phyloP scores from a whole-genome alignment of 164 flowering plant species.

The Vitis rupestris region DNA sequence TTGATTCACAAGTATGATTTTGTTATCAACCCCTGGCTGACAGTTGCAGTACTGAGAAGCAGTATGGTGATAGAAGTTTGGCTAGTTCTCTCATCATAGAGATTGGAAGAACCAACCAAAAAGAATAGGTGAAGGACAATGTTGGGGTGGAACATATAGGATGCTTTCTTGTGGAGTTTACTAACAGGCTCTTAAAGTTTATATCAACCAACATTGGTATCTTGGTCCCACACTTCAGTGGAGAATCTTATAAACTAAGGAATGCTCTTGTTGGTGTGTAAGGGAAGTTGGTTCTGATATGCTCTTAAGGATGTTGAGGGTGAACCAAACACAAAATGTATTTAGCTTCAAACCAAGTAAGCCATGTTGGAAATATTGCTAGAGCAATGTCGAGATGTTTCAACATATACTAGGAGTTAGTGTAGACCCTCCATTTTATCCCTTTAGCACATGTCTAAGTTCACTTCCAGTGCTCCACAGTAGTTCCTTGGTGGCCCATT shows the following conservation, averaged over 20 bases:
- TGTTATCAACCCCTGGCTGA: constrained; percentile 71
- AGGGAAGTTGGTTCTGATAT: constrained; percentile 76
- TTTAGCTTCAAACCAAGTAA: constrained; percentile 82
- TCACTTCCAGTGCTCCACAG: too few species aligned
- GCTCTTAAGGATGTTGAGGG: constrained; percentile 84
- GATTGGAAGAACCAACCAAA: constrained; percentile 84
- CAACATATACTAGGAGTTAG: constrained; percentile 89
- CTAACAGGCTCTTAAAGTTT: constrained; percentile 81
- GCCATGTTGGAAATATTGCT: constrained; percentile 95
- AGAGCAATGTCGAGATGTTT: constrained; percentile 90
- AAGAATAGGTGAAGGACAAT: constrained; percentile 79
- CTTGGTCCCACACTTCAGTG: constrained; percentile 89
- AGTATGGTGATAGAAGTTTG: constrained; percentile 80
- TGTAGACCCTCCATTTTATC: too few species aligned
- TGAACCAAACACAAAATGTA: constrained; percentile 72
- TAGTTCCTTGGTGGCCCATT: too few species aligned
- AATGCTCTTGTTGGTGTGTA: constrained; percentile 90
- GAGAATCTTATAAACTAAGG: constrained; percentile 95
- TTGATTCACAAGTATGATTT: constrained; percentile 83
- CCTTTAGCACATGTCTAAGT: too few species aligned
- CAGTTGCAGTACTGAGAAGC: constrained; percentile 72
- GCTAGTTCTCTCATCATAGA: constrained; percentile 74
- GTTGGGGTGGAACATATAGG: constrained; percentile 94
- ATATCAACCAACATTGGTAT: constrained; percentile 79
- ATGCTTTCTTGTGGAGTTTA: constrained; percentile 85